These are phyloP conservation scores for Cryptosporidium sp. DNA, from an alignment of 169 alveolate species.

Conservation along the genomic window DNA sequence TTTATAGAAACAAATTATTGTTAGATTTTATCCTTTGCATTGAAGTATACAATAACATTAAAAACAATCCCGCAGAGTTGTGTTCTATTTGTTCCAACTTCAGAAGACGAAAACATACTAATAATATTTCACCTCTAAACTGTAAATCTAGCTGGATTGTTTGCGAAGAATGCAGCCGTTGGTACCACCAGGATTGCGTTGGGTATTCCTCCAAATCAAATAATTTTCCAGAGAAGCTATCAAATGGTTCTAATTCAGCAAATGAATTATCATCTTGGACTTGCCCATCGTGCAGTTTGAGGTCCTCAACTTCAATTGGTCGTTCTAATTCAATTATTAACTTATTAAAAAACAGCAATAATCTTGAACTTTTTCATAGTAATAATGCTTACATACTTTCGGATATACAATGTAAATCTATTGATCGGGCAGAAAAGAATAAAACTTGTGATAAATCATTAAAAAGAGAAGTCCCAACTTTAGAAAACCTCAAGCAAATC, in stretches of 20 bases:
- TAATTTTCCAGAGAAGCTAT: not conserved
- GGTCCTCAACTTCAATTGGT: conserved; percentile 7
- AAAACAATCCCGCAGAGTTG: conserved; percentile 43
- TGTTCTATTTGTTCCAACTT: conserved; percentile 56
- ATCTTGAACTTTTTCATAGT: conserved; percentile 12
- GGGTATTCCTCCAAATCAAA: not conserved
- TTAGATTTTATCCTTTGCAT: conserved; percentile 46
- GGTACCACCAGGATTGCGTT: conserved; percentile 59
- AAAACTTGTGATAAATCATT: not conserved
- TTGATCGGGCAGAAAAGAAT: not conserved
- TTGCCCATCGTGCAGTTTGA: conserved; percentile 43
- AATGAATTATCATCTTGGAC: conserved; percentile 11
- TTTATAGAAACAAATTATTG: conserved; percentile 15
- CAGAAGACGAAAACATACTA: not conserved
- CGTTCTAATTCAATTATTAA: not conserved
- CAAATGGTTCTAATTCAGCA: not conserved
- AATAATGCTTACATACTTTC: conserved; percentile 23
- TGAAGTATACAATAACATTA: conserved; percentile 15
- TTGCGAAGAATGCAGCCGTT: conserved; percentile 64
- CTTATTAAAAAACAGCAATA: not conserved
- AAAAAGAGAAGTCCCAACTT: conserved; percentile 38
- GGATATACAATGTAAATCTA: not conserved
- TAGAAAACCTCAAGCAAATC: conserved; percentile 4
- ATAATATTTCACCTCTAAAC: not conserved
- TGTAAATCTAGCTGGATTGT: conserved; percentile 10